Evolutionary conservation across 768 basidiomycete genomes (phyloP).

Genomic region (Auricularia auricula-judae): DNA sequence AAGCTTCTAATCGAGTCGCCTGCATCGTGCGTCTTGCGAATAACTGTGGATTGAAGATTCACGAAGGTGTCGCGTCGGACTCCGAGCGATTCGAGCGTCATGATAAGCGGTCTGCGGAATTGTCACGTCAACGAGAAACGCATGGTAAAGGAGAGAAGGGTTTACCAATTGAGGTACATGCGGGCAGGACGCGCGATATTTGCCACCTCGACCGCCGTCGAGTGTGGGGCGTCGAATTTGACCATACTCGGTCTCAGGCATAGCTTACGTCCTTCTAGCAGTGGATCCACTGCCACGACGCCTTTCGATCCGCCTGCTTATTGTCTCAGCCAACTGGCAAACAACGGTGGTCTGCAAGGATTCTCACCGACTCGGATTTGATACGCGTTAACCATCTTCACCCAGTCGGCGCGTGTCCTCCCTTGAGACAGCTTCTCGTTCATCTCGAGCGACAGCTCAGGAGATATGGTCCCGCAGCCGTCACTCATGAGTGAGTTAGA

Average conservation of each 20-base stretch:
- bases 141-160: neutral
- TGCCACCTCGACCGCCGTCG: conserved; percentile 33
- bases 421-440: conserved; percentile 30
- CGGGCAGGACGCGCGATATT: conserved; percentile 56
- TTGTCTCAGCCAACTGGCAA: neutral
- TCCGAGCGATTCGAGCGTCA: conserved; percentile 68
- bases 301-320: conserved; percentile 82
- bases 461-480: conserved; percentile 64
- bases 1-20: conserved; percentile 44
- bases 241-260: conserved; percentile 61
- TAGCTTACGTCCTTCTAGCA: conserved; percentile 42
- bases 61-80: conserved; percentile 48
- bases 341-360: neutral
- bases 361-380: neutral
- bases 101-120: conserved; percentile 49
- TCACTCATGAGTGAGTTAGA: conserved; percentile 51
- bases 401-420: neutral
- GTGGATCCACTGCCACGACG: conserved; percentile 54
- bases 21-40: conserved; percentile 47
- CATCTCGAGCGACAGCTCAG: conserved; percentile 42
- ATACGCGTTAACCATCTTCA: neutral
- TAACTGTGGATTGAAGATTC: conserved; percentile 47
- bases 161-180: conserved; percentile 65
- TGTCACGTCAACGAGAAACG: neutral
- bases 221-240: conserved; percentile 50